phyloP scores from a whole-genome alignment of 495 filamentous ascomycete species.

The Penicillium crystallinum region DNA sequence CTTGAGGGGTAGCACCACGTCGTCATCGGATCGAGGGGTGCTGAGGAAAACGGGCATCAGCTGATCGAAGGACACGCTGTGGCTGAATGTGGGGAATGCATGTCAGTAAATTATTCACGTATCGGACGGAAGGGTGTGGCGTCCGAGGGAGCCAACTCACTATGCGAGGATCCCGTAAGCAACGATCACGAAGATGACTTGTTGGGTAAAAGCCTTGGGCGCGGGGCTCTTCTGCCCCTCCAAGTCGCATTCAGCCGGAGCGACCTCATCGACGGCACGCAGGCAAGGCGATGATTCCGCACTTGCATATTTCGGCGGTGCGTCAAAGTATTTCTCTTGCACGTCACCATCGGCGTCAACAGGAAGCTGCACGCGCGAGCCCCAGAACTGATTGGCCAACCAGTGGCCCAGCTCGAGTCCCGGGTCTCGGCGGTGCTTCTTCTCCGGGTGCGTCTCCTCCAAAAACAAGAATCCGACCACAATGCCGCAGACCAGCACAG shows the following conservation, averaged over 20 bases:
- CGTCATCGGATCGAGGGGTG: slow-evolving; percentile 53
- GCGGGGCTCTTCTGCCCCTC: slow-evolving; percentile 37
- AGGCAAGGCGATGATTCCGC: slow-evolving; percentile 59
- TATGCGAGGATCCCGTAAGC: slow-evolving; percentile 92
- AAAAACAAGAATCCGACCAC: slow-evolving; percentile 82
- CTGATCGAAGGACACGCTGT: slow-evolving; percentile 90
- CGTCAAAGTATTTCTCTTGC: slow-evolving; percentile 48
- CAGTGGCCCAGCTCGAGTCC: slow-evolving; percentile 74
- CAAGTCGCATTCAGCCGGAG: slow-evolving; percentile 39
- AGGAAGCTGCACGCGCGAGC: slow-evolving; percentile 35
- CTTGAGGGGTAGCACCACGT: slow-evolving; percentile 68
- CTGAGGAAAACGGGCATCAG: slow-evolving; percentile 89
- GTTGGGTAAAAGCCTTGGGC: slow-evolving; percentile 65
- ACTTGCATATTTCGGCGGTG: slow-evolving; percentile 60
- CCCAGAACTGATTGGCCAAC: slow-evolving; percentile 51
- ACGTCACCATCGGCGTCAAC: slow-evolving; percentile 29
- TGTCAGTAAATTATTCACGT: slow-evolving; percentile 22
- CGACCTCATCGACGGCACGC: slow-evolving; percentile 34
- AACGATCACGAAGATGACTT: slow-evolving; percentile 77
- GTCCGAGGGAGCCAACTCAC: slow-evolving; percentile 53
- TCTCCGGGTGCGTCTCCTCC: slow-evolving; percentile 89
- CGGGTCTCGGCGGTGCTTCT: slow-evolving; percentile 67
- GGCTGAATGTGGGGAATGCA: slow-evolving; percentile 48
- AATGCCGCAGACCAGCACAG: slow-evolving; percentile 71
- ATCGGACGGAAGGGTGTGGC: not conserved